These are phyloP conservation scores for Rutstroemia sp. DNA, from an alignment of 2,329 filamentous ascomycete species.

Conservation along the genomic window DNA sequence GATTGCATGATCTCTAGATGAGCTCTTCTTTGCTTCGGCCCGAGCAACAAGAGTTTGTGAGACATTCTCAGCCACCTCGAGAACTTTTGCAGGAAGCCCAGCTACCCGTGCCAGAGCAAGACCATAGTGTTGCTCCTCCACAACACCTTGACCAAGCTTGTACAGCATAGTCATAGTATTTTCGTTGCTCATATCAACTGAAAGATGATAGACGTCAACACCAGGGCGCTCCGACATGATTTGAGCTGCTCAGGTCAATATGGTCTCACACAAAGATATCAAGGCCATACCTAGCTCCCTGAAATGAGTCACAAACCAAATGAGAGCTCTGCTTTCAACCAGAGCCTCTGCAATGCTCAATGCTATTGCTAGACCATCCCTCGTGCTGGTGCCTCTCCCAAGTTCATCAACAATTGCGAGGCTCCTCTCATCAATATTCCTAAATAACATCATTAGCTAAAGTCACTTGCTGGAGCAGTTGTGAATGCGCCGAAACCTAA, in stretches of 20 bases:
- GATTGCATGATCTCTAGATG: conserved; percentile 49
- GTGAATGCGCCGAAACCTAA: conserved; percentile 40
- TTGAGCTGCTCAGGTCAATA: conserved; percentile 40
- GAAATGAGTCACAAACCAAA: conserved; percentile 96
- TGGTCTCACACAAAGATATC: not conserved
- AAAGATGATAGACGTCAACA: conserved; percentile 76
- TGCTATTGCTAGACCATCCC: conserved; percentile 83
- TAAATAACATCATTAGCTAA: conserved; percentile 18
- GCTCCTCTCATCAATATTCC: conserved; percentile 69
- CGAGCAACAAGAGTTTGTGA: conserved; percentile 53
- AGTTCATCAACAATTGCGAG: conserved; percentile 87
- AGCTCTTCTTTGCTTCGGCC: conserved; percentile 49
- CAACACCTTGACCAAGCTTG: conserved; percentile 65
- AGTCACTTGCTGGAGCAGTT: not conserved
- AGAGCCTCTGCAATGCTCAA: conserved; percentile 85
- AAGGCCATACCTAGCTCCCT: conserved; percentile 53
- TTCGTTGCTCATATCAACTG: conserved; percentile 53
- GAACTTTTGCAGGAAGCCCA: conserved; percentile 60
- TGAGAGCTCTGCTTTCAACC: conserved; percentile 66
- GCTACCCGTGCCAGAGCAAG: conserved; percentile 71
- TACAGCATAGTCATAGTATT: conserved; percentile 81
- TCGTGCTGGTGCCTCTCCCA: conserved; percentile 80
- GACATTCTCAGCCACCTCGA: conserved; percentile 61
- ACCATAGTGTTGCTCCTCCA: conserved; percentile 71
- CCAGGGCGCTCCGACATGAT: conserved; percentile 69